Evolutionary conservation across 2,329 filamentous ascomycete genomes (phyloP).

Genomic region (Aspergillus calidoustus): DNA sequence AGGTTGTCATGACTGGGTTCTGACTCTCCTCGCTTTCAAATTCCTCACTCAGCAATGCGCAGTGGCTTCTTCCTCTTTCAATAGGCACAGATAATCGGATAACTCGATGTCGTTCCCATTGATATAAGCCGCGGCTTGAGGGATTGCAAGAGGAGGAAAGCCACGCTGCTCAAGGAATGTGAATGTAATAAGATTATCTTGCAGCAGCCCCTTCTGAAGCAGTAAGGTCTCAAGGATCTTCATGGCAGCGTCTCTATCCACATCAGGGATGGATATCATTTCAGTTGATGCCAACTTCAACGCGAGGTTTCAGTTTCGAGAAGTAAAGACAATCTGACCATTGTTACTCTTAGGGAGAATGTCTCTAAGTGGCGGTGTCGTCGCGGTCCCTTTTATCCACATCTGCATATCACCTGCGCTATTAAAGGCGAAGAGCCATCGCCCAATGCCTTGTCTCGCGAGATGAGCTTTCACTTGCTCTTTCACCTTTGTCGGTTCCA

Average conservation of each 20-base stretch:
- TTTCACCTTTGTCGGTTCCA: constrained; percentile 9
- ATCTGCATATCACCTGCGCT: constrained; percentile 29
- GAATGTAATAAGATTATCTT: constrained; percentile 7
- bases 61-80: constrained; percentile 5
- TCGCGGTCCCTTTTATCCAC: constrained; percentile 6
- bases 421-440: constrained; percentile 32
- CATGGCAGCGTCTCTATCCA: background rate
- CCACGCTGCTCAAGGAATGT: constrained; percentile 26
- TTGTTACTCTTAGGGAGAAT: constrained; percentile 26
- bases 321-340: constrained; percentile 34
- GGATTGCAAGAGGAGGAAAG: constrained; percentile 33
- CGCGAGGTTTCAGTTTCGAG: constrained; percentile 25
- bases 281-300: constrained; percentile 21
- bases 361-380: constrained; percentile 1
- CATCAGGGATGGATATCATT: background rate
- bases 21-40: constrained; percentile 7
- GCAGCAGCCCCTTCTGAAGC: constrained; percentile 9
- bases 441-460: background rate
- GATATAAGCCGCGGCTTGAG: constrained; percentile 30
- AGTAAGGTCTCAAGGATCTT: background rate
- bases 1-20: constrained; percentile 17
- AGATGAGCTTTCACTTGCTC: constrained; percentile 11
- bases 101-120: constrained; percentile 12
- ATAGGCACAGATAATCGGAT: constrained; percentile 10
- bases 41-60: constrained; percentile 14